Evolutionary conservation across 2,329 filamentous ascomycete species (phyloP), one percentile per base, ranked within the genome.

Genomic region (Chlorencoelia australis): DNA sequence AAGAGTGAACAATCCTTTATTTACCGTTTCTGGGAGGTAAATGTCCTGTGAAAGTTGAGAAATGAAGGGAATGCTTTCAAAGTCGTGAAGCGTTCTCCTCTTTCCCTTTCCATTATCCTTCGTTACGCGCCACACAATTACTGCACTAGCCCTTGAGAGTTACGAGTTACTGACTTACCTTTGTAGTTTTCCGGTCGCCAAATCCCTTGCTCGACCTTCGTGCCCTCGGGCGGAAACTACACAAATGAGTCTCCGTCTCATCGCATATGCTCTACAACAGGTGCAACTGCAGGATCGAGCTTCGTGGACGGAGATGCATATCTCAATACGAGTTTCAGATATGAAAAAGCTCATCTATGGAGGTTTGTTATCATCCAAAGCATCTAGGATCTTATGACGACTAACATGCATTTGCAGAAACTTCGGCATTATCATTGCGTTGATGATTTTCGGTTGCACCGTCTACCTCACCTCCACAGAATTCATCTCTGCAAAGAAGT

Each of bases 401-500:
- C 3, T 25, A 54, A 24, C 33, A 45, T 2, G 10, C 5, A 5
- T 10, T n/a, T 11, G 7, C n/a, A 48, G 51, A 41, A 83, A 86
- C 58, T 63, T 82, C 33, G 82, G 80, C 31, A 79, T 85, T 40
- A 61, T 86, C 44, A 61, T 81, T 27, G 79, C 58, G 5, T 79
- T 83, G 51, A 69, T 71, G 48, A 4, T 74, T 9, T 70, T 77
- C 52, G 78, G 81, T 60, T 61, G 75, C n/a, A 30, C 59, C 28
- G 66, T 66, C 8, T 82, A 86, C 59, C 69, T 87, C 45, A 41
- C 71, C n/a, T 65, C 71, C 2, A 75, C 77, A 4, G 81, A 86
- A 56, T 69, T 73, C 20, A 65, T 68, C 34, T 62, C 66, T 4
- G 77, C 82, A 11, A 74, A 78, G 58, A 81, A 80, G 58, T 83